phyloP scores from a whole-genome alignment of 2,329 filamentous ascomycete genomes.

The Dactylellina parvicollis region DNA sequence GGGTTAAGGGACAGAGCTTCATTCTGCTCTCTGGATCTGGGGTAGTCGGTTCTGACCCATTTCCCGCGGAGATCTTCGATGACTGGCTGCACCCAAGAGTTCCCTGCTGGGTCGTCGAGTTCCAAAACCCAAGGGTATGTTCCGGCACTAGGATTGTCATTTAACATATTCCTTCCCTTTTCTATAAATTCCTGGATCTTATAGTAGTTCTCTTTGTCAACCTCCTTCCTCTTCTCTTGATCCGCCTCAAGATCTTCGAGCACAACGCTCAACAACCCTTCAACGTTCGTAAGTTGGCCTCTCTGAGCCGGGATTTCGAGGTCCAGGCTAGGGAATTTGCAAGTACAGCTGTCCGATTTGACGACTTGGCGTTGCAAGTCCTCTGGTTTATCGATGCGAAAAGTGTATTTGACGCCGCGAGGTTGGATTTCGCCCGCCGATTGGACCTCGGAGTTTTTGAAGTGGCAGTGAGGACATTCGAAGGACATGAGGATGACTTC shows the following conservation, averaged over 20 bases:
- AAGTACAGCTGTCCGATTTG: constrained; percentile 85
- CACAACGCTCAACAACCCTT: constrained; percentile 82
- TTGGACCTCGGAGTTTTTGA: constrained; percentile 93
- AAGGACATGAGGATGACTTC: constrained; percentile 99
- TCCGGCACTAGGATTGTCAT: constrained; percentile 61
- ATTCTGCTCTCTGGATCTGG: constrained; percentile 85
- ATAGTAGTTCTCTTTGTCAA: constrained; percentile 78
- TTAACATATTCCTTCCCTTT: constrained; percentile 79
- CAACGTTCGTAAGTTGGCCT: constrained; percentile 91
- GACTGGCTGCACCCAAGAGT: constrained; percentile 94
- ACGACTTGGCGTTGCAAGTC: constrained; percentile 90
- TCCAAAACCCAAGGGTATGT: constrained; percentile 85
- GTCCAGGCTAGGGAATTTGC: constrained; percentile 90
- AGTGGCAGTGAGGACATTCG: constrained; percentile 85
- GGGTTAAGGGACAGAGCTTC: constrained; percentile 78
- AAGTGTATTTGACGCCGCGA: constrained; percentile 82
- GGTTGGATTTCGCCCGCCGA: constrained; percentile 91
- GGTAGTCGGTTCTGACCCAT: constrained; percentile 86
- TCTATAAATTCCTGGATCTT: constrained; percentile 81
- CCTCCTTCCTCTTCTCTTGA: constrained; percentile 81
- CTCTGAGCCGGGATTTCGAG: constrained; percentile 91
- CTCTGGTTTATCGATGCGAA: constrained; percentile 75
- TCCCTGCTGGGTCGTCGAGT: constrained; percentile 90
- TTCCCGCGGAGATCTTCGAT: constrained; percentile 82
- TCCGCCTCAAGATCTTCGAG: constrained; percentile 81